Evolutionary conservation across 208 protist species (phyloP), one percentile per base, ranked within the genome.

Genomic region (Vickermania ingenoplastis): DNA sequence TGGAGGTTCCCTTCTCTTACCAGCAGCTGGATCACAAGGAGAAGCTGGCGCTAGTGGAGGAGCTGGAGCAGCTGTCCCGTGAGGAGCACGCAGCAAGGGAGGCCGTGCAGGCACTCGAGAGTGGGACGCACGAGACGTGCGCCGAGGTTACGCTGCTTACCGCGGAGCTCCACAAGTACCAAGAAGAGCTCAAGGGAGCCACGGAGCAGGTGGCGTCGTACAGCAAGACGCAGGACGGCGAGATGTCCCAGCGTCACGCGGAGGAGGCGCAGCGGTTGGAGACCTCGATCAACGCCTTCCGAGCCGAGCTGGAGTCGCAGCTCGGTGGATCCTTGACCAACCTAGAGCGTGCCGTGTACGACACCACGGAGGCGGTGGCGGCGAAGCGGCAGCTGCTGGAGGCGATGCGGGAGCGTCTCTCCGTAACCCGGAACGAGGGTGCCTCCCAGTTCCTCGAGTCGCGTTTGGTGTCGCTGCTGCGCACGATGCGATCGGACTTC

Each of bases 101-200:
- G 25, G 48, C 36, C 2, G 64, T 77, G 2, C 36, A 23, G 2
- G 49, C 65, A 2, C 57, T 79, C 13, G 65, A 79, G 22, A 48
- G 61, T 25, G 69, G 67, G 22, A 60, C 67, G 11, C 66, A 80
- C 45, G 61, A 63, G 17, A 53, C 73, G n/a, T 71, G 67, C 51
- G 26, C 31, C 45, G 77, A 84, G 54, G 57, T 72, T 23, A 67
- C 59, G 25, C 27, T 23, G 1, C 52, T 74, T 13, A 66, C 67
- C 22, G 27, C 57, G 1, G 53, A 80, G 57, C 54, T 70, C 26
- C 27, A 59, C 24, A 57, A 61, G 45, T 7, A 49, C 26, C 63
- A 72, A 29, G 55, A 63, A 36, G 55, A 41, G n/a, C 30, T 53
- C 3, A 36, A 59, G 41, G 55, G 27, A 13, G 50, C 22, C 45